Base-by-base conservation (phyloP, 345 rosid genomes). In the Alliaria petiolata region DNA sequence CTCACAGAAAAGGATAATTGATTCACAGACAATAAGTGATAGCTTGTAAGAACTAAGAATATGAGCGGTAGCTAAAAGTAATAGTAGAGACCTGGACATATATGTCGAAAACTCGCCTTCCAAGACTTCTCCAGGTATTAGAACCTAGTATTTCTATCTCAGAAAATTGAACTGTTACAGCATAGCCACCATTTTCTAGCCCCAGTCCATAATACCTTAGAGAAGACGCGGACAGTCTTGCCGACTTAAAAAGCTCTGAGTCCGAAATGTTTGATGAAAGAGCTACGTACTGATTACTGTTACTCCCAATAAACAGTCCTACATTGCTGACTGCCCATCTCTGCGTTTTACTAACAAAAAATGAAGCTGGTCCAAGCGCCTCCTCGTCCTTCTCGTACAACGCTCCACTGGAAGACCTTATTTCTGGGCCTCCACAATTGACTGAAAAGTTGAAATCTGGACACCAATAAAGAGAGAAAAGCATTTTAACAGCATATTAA, bases 301-400 rank as follows among this genome's bases (percentile, higher is more conserved):
- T 44, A 49, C 78, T 70, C 5, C 79, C 84, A 10, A 59, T 39
- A 65, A 47, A 82, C 31, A 75, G 26, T 10, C 90, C 90, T 13
- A 70, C 81, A 63, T 35, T 79, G 61, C 88, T 84, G 7, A 76
- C 71, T 19, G 78, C 90, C 90, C 90, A 86, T 74, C 79, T 82
- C 35, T 45, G 68, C 4, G 65, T 7, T 35, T 55, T 55, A 20
- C 81, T 76, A 11, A 87, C 85, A 12, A 69, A 60, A 61, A 77
- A 87, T 1, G 91, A 65, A 57, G 89, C 82, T 12, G 91, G 76
- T 62, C 91, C 90, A 70, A 86, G 83, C 20, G n/a, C n/a, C n/a
- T 64, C 53, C 52, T 43, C 71, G 3, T 87, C 90, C 43, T 69
- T 72, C 69, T 90, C 87, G 40, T 4, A 88, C 47, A 39, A 25